Evolutionary conservation across 805 yeast genomes (phyloP).

Genomic region (Metschnikowia continentalis): DNA sequence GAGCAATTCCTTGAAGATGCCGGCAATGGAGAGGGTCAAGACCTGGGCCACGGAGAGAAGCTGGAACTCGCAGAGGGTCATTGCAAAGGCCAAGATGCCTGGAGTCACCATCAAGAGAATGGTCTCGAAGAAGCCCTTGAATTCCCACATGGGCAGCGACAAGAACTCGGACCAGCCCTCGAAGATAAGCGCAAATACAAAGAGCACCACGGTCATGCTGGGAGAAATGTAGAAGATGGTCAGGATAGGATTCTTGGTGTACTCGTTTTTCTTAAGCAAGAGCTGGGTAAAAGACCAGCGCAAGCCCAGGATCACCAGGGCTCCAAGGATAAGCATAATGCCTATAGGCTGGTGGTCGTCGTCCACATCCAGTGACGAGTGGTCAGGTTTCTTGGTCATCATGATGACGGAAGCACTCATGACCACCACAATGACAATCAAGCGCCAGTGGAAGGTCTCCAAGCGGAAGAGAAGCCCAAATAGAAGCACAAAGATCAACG

Average conservation of each 20-base stretch:
- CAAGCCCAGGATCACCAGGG: constrained; percentile 81
- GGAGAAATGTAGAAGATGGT: constrained; percentile 86
- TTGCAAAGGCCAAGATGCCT: constrained; percentile 79
- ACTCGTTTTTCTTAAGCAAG: constrained; percentile 55
- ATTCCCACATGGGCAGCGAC: constrained; percentile 57
- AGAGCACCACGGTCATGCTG: constrained; percentile 63
- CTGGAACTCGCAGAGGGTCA: constrained; percentile 86
- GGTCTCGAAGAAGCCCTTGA: constrained; percentile 55
- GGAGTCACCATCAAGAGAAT: constrained; percentile 65
- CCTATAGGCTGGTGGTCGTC: constrained; percentile 45
- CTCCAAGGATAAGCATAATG: constrained; percentile 65
- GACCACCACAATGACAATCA: constrained; percentile 63
- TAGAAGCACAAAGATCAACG: constrained; percentile 80
- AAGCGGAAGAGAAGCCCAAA: constrained; percentile 81
- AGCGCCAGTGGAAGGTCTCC: constrained; percentile 67
- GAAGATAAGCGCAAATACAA: constrained; percentile 56
- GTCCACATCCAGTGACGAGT: constrained; percentile 15
- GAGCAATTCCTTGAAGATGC: constrained; percentile 86
- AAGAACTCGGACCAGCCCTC: constrained; percentile 64
- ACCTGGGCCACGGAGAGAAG: constrained; percentile 79
- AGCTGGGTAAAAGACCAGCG: constrained; percentile 95
- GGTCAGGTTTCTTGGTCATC: constrained; percentile 61
- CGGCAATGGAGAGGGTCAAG: constrained; percentile 82
- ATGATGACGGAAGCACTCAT: constrained; percentile 83
- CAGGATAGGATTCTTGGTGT: constrained; percentile 70